Evolutionary conservation across 2,329 filamentous ascomycete species (phyloP).

Genomic region (Chalara sp.): DNA sequence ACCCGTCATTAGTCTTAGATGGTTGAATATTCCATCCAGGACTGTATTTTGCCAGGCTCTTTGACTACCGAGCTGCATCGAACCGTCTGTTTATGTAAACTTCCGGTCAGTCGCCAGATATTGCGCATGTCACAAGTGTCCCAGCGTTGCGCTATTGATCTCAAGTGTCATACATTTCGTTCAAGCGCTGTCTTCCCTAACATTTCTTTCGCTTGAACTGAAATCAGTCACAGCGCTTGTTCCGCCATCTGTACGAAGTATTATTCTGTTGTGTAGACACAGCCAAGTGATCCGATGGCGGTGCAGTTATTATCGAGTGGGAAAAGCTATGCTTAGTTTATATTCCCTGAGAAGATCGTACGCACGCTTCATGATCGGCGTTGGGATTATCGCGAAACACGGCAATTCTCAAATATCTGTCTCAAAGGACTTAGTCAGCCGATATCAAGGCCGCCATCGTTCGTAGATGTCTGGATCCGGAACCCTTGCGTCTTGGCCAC

Average conservation of each 20-base stretch:
- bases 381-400: slow-evolving; percentile 21
- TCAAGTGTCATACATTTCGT: slow-evolving; percentile 16
- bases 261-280: no score
- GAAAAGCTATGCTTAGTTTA: slow-evolving; percentile 9
- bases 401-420: slow-evolving; percentile 13
- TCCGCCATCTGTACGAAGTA: no score
- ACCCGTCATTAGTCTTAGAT: background rate
- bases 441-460: slow-evolving; percentile 15
- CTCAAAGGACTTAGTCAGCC: slow-evolving; percentile 15
- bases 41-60: slow-evolving; percentile 12
- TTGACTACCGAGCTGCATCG: slow-evolving; percentile 21
- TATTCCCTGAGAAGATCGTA: slow-evolving; percentile 23
- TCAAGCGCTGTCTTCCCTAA: background rate
- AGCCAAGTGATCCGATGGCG: no score
- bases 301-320: background rate
- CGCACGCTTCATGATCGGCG: slow-evolving; percentile 17
- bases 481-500: slow-evolving; percentile 19
- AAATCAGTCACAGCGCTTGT: no score
- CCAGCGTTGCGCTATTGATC: slow-evolving; percentile 3
- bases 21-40: slow-evolving; percentile 8
- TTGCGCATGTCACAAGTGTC: slow-evolving; percentile 17
- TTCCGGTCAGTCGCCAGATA: slow-evolving; percentile 20
- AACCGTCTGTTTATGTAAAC: slow-evolving; percentile 18
- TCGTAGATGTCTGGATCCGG: slow-evolving; percentile 18
- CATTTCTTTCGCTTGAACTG: no score